phyloP scores from a whole-genome alignment of 306 rosid genomes.

The Prunus padus region DNA sequence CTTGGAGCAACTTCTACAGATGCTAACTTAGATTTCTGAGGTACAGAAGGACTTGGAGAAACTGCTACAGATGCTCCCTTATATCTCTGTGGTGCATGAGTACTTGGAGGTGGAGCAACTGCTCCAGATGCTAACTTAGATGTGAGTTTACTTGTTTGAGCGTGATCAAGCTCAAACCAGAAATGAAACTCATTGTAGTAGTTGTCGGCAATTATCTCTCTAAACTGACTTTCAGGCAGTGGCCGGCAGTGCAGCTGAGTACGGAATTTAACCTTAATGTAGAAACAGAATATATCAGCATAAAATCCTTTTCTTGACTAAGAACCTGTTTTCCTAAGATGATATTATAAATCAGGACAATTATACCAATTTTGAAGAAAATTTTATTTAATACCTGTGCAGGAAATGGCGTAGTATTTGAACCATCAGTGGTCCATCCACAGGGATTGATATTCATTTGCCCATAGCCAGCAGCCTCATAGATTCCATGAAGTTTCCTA shows the following conservation, averaged over 20 bases:
- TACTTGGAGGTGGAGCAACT: constrained; percentile 42
- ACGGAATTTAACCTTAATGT: constrained; percentile 50
- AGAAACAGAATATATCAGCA: constrained; percentile 16
- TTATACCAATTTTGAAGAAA: constrained; percentile 12
- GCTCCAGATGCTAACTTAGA: constrained; percentile 47
- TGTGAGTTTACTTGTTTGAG: constrained; percentile 56
- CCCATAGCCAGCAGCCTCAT: constrained; percentile 72
- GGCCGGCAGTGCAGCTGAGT: constrained; percentile 61
- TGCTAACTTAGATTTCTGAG: constrained; percentile 28
- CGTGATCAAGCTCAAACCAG: constrained; percentile 84
- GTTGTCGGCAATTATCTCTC: constrained; percentile 51
- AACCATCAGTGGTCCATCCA: constrained; percentile 68
- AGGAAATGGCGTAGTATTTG: constrained; percentile 69
- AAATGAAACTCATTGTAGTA: constrained; percentile 51
- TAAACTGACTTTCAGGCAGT: constrained; percentile 59
- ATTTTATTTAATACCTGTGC: constrained; percentile 61
- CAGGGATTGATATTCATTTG: constrained; percentile 70
- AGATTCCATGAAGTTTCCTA: constrained; percentile 72
- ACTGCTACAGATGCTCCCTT: background rate
- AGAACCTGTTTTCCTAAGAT: background rate
- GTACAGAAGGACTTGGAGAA: background rate
- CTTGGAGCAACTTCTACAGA: constrained; percentile 48
- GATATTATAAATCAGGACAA: background rate
- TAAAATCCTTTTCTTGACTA: background rate
- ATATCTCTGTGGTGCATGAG: constrained; percentile 15